Evolutionary conservation across 2,329 filamentous ascomycete species (phyloP).

Genomic region (Pestalotiopsis sp.): DNA sequence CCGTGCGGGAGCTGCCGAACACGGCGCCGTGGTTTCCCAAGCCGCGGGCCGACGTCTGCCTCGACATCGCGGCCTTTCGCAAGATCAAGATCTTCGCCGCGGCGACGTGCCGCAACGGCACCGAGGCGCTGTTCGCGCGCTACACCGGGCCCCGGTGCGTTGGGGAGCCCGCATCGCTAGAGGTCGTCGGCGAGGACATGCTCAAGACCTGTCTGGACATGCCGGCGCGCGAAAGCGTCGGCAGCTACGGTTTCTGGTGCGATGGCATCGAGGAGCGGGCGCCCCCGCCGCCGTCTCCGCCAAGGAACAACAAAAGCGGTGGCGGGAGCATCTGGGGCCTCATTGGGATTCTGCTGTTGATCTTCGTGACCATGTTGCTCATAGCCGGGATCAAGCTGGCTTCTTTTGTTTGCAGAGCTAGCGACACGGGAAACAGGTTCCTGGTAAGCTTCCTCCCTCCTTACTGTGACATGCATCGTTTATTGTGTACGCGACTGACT

Average conservation of each 20-base stretch:
- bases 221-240: not conserved
- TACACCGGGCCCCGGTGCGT: slow-evolving; percentile 2
- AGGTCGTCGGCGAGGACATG: slow-evolving; percentile 4
- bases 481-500: not conserved
- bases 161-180: not conserved
- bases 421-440: not conserved
- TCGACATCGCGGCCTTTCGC: slow-evolving; percentile 1
- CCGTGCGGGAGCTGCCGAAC: not conserved
- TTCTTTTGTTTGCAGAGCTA: not conserved
- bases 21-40: not conserved
- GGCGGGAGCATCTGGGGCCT: not conserved
- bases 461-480: not conserved
- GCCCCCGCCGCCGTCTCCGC: not conserved
- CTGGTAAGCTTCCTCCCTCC: not conserved
- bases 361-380: not conserved
- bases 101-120: slow-evolving; percentile 8
- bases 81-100: slow-evolving; percentile 11
- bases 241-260: slow-evolving; percentile 14
- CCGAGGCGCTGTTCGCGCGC: slow-evolving; percentile 7
- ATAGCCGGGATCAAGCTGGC: not conserved
- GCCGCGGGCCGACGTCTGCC: slow-evolving; percentile 3
- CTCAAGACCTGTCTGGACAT: slow-evolving; percentile 6
- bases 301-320: not conserved
- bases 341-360: slow-evolving; percentile 4
- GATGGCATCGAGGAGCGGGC: slow-evolving; percentile 21